Evolutionary conservation across 768 basidiomycete genomes (phyloP), one percentile per base, ranked within the genome.

Genomic region (Psilocybe subaeruginosa): DNA sequence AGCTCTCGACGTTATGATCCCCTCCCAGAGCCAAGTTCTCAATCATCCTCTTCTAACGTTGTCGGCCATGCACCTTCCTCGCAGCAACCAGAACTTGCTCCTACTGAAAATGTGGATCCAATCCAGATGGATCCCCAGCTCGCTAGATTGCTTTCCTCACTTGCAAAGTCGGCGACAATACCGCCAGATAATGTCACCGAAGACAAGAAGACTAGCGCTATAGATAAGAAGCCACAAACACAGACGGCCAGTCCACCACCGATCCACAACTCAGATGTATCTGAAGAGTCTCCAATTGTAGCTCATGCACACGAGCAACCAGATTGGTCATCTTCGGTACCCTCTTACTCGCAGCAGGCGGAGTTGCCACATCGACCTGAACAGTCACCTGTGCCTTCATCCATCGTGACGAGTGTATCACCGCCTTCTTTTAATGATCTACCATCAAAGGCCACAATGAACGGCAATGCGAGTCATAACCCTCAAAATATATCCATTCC

Each of bases 51-150:
- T 48, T 80, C 77, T 35, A 85, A 88, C 62, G 85, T 84, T 57
- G 80, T 78, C 46, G 87, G 83, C 67, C 86, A 85, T 64, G 88
- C 85, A 0, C 87, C 87, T 12, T 88, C 87, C n/a, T 84, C 87
- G 0, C 79, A 82, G 59, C 84, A 82, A 69, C 78, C 78, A 43
- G 77, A 81, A 53, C 70, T 83, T 5, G 62, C 74, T 33, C 74
- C 33, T 4, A 74, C 76, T 19, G 66, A 74, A 29, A 65, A 66
- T 3, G 70, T 73, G 31, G 72, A 71, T 58, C 70, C 77, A 46
- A 47, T 30, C 12, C 61, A 73, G 53, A 73, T 89, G 64, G 89
- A 92, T 69, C 87, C 89, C 33, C 89, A 91, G 64, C 84, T 92
- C 69, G 89, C 90, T 17, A 81, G 85, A 31, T 78, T 92, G 7